Percentiles rank a stretch among this genome's conserved stretches.
Conservation (phyloP, 169 alveolate genomes). For the Perkinsus marinus region DNA sequence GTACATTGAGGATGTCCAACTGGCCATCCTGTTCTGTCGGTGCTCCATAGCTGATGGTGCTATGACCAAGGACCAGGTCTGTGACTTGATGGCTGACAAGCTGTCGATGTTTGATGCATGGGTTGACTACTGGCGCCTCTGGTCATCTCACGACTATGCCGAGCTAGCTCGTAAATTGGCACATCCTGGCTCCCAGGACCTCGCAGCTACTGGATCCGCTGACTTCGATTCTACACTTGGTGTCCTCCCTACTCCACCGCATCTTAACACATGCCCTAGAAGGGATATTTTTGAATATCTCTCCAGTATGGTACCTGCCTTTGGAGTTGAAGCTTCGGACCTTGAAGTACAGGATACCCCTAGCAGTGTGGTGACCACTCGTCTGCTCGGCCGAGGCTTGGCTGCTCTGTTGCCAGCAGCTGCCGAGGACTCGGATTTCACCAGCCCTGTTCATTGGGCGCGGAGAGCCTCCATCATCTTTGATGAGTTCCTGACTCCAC, state of each 20-base stretch:
- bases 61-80: neutral
- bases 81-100: neutral
- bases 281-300: neutral
- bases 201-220: neutral
- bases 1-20: neutral
- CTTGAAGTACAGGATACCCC: neutral
- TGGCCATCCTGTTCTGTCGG: neutral
- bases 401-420: neutral
- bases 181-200: neutral
- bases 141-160: neutral
- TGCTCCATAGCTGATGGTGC: neutral
- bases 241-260: neutral
- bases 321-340: neutral
- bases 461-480: neutral
- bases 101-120: neutral
- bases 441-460: neutral
- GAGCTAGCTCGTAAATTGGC: neutral
- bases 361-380: neutral
- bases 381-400: neutral
- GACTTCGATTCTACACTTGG: neutral
- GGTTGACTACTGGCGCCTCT: neutral
- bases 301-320: neutral
- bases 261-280: neutral
- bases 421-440: neutral
- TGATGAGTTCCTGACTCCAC: neutral